A percentile compares a stretch with the other conserved stretches of the same genome.
Conservation (phyloP, 129 eudicot species). For the Deinandra increscens region DNA sequence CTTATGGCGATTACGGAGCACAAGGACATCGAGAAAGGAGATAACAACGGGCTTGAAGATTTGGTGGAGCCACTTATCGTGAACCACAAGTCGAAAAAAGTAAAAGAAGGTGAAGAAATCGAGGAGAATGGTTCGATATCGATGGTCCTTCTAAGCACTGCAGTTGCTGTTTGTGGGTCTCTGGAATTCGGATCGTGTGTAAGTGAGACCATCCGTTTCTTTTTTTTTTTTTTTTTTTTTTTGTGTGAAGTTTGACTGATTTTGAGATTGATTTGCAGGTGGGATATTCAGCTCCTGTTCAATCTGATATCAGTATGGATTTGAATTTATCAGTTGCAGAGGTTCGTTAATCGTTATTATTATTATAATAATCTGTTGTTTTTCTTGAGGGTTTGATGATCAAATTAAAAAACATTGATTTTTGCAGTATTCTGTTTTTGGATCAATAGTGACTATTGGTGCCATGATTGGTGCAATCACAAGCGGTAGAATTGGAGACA, state of each 20-base stretch:
- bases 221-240: no score
- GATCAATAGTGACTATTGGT: conserved; percentile 76
- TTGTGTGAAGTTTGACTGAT: not conserved
- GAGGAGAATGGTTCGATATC: conserved; percentile 43
- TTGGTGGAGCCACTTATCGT: conserved; percentile 51
- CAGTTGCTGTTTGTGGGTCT: conserved; percentile 90
- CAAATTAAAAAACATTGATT: not conserved
- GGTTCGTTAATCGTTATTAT: no score
- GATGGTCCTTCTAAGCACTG: conserved; percentile 71
- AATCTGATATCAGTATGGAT: conserved; percentile 60
- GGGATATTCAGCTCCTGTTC: conserved; percentile 84
- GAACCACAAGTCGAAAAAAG: conserved; percentile 22
- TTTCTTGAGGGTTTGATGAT: not conserved
- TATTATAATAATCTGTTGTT: no score
- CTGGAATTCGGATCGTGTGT: conserved; percentile 90
- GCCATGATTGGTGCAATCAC: conserved; percentile 88
- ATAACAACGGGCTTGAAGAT: conserved; percentile 45
- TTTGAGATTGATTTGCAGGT: conserved; percentile 58
- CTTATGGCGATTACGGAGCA: conserved; percentile 51
- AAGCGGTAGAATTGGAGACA: conserved; percentile 70
- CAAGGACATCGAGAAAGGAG: conserved; percentile 55
- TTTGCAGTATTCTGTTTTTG: conserved; percentile 67
- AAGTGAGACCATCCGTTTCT: no score
- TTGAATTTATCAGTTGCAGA: conserved; percentile 57
- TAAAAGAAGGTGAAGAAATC: conserved; percentile 30